These are phyloP conservation scores for Penicillium bialowiezense DNA, from an alignment of 495 filamentous ascomycete species.

Conservation along the genomic window DNA sequence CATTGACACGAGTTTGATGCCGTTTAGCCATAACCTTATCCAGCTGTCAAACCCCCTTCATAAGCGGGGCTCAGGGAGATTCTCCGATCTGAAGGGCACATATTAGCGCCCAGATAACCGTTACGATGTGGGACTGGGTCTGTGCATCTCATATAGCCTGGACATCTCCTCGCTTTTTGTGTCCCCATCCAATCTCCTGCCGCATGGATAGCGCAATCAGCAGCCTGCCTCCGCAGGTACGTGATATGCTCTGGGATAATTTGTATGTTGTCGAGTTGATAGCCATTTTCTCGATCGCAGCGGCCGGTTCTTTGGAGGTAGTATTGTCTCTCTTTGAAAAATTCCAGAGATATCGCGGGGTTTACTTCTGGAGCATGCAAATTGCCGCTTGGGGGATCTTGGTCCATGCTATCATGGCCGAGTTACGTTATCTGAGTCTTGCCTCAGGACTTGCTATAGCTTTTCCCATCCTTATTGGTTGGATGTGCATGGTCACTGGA, in stretches of 20 bases:
- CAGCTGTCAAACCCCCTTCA: background rate
- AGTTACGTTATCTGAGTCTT: background rate
- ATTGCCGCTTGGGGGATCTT: constrained; percentile 29
- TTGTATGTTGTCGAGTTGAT: constrained; percentile 6
- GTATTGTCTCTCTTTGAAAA: constrained; percentile 29
- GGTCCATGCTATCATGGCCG: constrained; percentile 20
- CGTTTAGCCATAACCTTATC: background rate
- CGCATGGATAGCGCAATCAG: constrained; percentile 17
- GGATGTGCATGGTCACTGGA: constrained; percentile 59
- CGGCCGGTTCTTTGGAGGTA: constrained; percentile 31
- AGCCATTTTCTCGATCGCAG: constrained; percentile 23
- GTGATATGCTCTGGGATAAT: constrained; percentile 7
- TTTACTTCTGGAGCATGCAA: constrained; percentile 41
- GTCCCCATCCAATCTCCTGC: background rate
- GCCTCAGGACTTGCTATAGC: background rate
- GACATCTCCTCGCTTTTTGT: background rate
- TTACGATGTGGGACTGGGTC: background rate
- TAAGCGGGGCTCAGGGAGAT: background rate
- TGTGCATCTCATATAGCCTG: background rate
- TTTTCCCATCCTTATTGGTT: constrained; percentile 43
- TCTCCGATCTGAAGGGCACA: background rate
- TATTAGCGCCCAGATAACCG: background rate
- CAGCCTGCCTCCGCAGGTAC: constrained; percentile 7
- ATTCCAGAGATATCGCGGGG: constrained; percentile 31
- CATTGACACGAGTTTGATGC: background rate